Base-by-base conservation (phyloP, 352 stramenopile genomes). In the Phytophthora boehmeriae region DNA sequence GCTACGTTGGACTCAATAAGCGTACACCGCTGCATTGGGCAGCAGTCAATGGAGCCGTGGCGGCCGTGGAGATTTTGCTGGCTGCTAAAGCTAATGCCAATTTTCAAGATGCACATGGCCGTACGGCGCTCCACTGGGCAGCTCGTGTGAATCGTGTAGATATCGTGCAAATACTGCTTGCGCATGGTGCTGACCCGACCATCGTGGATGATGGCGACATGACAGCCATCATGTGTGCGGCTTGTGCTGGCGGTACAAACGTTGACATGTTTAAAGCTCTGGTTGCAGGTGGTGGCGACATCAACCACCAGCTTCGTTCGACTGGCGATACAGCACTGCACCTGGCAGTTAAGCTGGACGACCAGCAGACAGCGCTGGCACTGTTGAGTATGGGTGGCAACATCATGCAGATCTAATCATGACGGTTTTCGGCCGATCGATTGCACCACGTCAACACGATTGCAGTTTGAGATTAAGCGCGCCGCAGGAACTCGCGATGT, bases 1-100 rank as follows among this genome's bases (percentile, higher is more conserved):
- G 86, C 0, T 95, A 95, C 60, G 67, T 93, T 19, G 86, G 86
- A 11, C 63, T 95, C 17, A 93, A 93, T 55, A 90, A 90, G 53
- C 83, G 86, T 22, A 93, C 83, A 8, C 86, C 86, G 1, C 34
- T 94, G 20, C 86, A 94, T 48, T 94, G 86, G 86, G 86, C 86
- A 10, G 80, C 83, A 0, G 60, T 94, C 4, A 93, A 90, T 54
- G 86, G 83, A 2, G 73, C 83, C 16, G 75, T 81, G 36, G 55
- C 76, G 23, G 80, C 83, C 0, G 75, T 89, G 0, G 76, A 87
- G 46, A 66, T 90, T 23, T 61, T 94, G 13, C 51, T 94, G 8
- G 73, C 70, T 35, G 80, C 81, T 1, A 76, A 76, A 3, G 86
- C 86, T 0, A 75, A 92, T 41, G 74, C 80, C 0, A 86, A 94